phyloP scores from a whole-genome alignment of 768 basidiomycete species.

The Mycena leptocephala region DNA sequence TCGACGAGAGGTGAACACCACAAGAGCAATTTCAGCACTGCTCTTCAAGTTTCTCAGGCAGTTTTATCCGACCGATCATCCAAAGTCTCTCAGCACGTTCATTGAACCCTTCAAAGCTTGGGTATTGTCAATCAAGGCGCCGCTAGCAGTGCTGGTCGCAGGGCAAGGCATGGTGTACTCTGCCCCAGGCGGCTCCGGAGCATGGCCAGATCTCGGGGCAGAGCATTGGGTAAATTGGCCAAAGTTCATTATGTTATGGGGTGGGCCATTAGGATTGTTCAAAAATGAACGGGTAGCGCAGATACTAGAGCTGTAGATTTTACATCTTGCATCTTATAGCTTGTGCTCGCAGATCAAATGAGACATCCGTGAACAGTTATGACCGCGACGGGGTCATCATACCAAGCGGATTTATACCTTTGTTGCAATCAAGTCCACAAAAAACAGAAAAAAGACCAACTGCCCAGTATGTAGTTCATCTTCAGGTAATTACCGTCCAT shows the following conservation, averaged over 20 bases:
- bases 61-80: not conserved
- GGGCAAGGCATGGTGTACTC: not conserved
- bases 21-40: too few relatives aligned
- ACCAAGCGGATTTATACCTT: too few relatives aligned
- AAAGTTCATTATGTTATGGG: not conserved
- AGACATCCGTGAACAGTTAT: too few relatives aligned
- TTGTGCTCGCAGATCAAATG: too few relatives aligned
- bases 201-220: constrained; percentile 20
- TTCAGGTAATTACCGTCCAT: too few relatives aligned
- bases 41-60: too few relatives aligned
- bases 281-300: not conserved
- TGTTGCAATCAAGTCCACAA: too few relatives aligned
- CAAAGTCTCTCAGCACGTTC: not conserved
- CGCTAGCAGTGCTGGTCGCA: constrained; percentile 1
- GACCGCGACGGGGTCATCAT: too few relatives aligned
- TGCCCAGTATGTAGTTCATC: too few relatives aligned
- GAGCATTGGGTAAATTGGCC: not conserved
- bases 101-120: not conserved
- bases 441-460: too few relatives aligned
- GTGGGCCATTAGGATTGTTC: constrained; percentile 23
- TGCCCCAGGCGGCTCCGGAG: not conserved
- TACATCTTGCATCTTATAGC: too few relatives aligned
- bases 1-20: too few relatives aligned
- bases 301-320: not conserved
- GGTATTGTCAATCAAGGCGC: constrained; percentile 13